Evolutionary conservation across 768 basidiomycete genomes (phyloP), one percentile per base, ranked within the genome.

Genomic region (Cystobasidium ongulense): DNA sequence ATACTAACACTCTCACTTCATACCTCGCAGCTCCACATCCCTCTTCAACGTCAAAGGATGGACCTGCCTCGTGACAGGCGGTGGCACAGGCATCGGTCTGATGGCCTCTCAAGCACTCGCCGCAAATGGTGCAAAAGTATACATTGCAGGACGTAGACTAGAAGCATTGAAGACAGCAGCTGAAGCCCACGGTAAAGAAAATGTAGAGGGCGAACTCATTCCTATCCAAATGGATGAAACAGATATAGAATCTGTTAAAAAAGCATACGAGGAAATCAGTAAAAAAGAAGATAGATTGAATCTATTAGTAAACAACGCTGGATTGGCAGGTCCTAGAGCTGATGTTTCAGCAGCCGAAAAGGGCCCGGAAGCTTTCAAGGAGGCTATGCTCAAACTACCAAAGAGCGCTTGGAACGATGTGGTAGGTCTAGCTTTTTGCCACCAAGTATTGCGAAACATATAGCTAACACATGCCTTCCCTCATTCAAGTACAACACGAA

Each of bases 41-140:
- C 68, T 71, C 61, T 71, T 71, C 68, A 66, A 18, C 59, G 61
- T 71, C 11, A 64, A 62, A 52, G 68, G 68, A 17, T 66, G 43
- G 36, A 43, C 41, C 35, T 66, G 64, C 31, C 41, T 66, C 35
- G 64, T 66, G 46, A 66, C 64, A 7, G 64, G 64, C n/a, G 64
- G 61, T 15, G 68, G 68, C 15, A 71, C 68, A 8, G 68, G 68
- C 10, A 71, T 71, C 21, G 68, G 68, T 8, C 68, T 71, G 5
- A 71, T 71, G 68, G 68, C 68, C 29, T 31, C 68, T 10, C 68
- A 71, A 63, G 68, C 68, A 5, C 59, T 71, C 18, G 53, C 68
- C 8, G 61, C 31, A 27, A 71, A 71, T 29, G 68, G 68, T 5
- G 68, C 68, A 5, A 64, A 57, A 29, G 68, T 71, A 10, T 71